Percentiles rank a stretch among this genome's conserved stretches.
These are phyloP conservation scores for Rubia tinctorum DNA, from an alignment of 305 asterid genomes.

Conservation along the genomic window DNA sequence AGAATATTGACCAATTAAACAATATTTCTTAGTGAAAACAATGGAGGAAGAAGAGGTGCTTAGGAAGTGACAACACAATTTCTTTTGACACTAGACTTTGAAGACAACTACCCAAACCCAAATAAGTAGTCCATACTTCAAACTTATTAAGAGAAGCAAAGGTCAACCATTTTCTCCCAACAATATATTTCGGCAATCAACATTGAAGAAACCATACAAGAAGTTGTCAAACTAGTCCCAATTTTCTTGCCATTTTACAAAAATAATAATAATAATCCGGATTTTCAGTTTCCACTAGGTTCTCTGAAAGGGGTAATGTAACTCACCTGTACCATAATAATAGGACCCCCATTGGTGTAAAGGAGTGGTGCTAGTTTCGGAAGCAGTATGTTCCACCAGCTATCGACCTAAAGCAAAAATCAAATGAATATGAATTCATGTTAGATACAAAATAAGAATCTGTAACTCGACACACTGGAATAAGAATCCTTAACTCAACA, in stretches of 20 bases:
- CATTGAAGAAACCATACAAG: neutral
- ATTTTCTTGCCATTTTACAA: neutral
- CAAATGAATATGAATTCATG: neutral
- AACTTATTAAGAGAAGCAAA: neutral
- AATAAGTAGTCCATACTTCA: neutral
- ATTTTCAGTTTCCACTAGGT: conserved; percentile 13
- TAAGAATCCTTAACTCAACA: neutral
- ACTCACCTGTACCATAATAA: conserved; percentile 84
- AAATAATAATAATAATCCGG: neutral
- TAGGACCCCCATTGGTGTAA: conserved; percentile 82
- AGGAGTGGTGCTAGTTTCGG: conserved; percentile 72
- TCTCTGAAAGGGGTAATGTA: conserved; percentile 7
- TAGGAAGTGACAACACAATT: neutral
- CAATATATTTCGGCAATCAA: neutral
- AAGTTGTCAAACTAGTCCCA: neutral
- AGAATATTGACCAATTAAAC: conserved; percentile 26
- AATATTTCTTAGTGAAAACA: conserved; percentile 15
- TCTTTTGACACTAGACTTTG: neutral
- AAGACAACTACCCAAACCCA: neutral
- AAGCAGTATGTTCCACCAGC: conserved; percentile 86
- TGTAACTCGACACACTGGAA: neutral
- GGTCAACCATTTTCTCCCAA: neutral
- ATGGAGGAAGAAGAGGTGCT: neutral
- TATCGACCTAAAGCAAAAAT: conserved; percentile 54
- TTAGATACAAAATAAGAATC: neutral